Conservation (phyloP, 2,329 filamentous ascomycete genomes). For the Tolypocladium tropicale region DNA sequence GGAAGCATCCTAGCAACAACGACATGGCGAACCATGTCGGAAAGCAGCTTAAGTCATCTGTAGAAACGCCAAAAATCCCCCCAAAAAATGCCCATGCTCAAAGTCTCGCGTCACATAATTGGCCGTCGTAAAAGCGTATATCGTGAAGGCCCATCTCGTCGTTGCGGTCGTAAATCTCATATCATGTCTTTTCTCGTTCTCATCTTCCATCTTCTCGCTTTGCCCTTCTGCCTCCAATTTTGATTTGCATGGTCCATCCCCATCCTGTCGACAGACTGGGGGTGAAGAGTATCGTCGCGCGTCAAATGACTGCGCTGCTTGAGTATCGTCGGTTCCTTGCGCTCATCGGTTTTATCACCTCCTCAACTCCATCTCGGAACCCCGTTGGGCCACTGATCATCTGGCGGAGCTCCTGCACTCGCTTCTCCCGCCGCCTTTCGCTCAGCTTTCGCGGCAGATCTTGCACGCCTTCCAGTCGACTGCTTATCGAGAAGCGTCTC, state of each 20-base stretch:
- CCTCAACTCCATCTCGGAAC: constrained; percentile 47
- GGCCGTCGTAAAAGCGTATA: constrained; percentile 1
- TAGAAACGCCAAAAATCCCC: neutral
- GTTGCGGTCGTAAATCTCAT: constrained; percentile 4
- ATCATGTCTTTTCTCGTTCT: neutral
- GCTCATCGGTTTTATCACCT: constrained; percentile 37
- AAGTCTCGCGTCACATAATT: neutral
- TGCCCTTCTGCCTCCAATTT: neutral
- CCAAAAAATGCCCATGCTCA: neutral
- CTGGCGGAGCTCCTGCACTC: constrained; percentile 45
- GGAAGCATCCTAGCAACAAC: neutral
- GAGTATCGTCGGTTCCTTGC: constrained; percentile 2
- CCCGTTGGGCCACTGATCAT: constrained; percentile 51
- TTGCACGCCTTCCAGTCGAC: constrained; percentile 40
- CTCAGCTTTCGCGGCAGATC: constrained; percentile 45
- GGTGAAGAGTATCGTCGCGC: neutral
- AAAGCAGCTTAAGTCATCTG: neutral
- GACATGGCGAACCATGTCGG: neutral
- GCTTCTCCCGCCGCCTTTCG: constrained; percentile 48
- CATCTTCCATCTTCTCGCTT: neutral
- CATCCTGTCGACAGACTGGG: neutral
- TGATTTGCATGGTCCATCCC: neutral
- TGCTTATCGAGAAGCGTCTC: constrained; percentile 29
- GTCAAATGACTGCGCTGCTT: neutral
- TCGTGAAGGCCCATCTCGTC: constrained; percentile 4